Conservation (phyloP, 2,329 filamentous ascomycete species). For the Coniella lustricola region DNA sequence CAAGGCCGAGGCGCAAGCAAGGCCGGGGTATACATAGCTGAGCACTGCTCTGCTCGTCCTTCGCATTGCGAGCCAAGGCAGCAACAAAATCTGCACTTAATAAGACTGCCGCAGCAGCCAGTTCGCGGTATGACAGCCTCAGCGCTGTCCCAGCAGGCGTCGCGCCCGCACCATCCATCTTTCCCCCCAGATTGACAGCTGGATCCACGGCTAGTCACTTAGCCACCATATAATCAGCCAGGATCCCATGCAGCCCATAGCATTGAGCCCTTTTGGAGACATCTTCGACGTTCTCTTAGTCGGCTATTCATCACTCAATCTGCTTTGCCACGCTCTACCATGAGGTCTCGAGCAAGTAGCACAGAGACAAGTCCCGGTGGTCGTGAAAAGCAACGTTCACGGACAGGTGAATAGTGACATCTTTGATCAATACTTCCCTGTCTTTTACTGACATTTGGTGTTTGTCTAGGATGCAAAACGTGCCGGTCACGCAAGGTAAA, state of each 20-base stretch:
- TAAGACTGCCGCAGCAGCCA: too few relatives aligned
- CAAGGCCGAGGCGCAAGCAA: neutral
- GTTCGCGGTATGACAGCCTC: too few relatives aligned
- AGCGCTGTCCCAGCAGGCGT: too few relatives aligned
- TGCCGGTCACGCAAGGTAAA: conserved; percentile 5
- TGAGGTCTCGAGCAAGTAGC: neutral
- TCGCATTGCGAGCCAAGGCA: neutral
- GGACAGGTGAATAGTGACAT: neutral
- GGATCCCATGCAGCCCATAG: too few relatives aligned
- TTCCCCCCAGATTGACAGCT: too few relatives aligned
- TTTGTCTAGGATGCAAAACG: conserved; percentile 1
- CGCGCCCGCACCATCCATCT: too few relatives aligned
- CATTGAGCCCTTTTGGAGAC: neutral
- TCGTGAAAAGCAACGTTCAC: neutral
- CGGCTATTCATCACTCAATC: too few relatives aligned
- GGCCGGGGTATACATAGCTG: neutral
- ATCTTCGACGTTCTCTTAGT: too few relatives aligned
- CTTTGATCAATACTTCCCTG: neutral
- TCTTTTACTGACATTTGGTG: neutral
- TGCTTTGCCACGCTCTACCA: neutral
- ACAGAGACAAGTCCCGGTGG: neutral
- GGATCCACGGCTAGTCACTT: too few relatives aligned
- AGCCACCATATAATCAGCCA: too few relatives aligned
- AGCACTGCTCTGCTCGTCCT: neutral
- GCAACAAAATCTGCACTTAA: too few relatives aligned